Evolutionary conservation across 1,284 basidiomycete genomes (phyloP).

Genomic region (Fomitopsis palustris): DNA sequence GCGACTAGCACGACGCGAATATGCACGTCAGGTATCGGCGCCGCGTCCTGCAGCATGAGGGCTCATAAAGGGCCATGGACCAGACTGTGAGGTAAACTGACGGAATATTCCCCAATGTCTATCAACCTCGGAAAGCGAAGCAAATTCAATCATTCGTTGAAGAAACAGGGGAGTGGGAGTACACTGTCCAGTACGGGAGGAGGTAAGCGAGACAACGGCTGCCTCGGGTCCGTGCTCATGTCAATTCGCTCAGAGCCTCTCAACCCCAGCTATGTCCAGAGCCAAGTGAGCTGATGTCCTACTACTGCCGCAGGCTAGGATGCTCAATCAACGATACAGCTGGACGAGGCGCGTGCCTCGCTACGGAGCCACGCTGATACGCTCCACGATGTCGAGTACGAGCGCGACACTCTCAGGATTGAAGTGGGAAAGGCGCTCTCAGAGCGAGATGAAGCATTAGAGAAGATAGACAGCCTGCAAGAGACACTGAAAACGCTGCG

Average conservation of each 20-base stretch:
- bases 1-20: neutral
- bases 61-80: neutral
- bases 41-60: neutral
- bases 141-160: neutral
- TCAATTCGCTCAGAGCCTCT: neutral
- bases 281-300: neutral
- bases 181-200: neutral
- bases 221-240: neutral
- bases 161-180: neutral
- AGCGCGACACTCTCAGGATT: neutral
- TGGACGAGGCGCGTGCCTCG: neutral
- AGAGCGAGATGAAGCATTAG: neutral
- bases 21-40: neutral
- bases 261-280: slow-evolving; percentile 1
- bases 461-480: neutral
- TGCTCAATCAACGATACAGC: neutral
- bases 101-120: neutral
- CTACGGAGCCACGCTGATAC: neutral
- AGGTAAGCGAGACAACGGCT: neutral
- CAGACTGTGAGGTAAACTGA: no score
- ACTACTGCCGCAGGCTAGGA: neutral
- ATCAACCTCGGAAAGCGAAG: neutral
- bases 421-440: neutral
- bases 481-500: neutral
- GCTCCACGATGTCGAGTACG: neutral